Conservation (phyloP, 1,284 basidiomycete species). For the Cystobasidium slooffiae region DNA sequence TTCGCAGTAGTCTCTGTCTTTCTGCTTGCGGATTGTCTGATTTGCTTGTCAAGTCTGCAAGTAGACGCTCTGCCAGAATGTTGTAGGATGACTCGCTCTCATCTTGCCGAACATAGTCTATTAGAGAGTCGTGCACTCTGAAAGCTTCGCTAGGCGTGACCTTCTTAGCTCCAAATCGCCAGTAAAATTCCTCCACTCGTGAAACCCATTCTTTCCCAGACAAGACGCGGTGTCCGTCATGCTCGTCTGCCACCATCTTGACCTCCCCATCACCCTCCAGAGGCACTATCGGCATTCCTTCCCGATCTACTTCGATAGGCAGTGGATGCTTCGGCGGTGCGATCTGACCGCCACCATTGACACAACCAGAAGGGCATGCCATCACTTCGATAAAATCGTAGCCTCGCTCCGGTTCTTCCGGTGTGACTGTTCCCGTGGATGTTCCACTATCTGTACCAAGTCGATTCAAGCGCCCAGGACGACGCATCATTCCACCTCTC, state of each 20-base stretch:
- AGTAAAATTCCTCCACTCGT: conserved; percentile 76
- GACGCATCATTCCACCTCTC: conserved; percentile 64
- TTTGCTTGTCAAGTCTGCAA: conserved; percentile 57
- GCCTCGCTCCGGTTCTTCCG: conserved; percentile 60
- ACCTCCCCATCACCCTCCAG: conserved; percentile 50
- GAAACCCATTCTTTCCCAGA: conserved; percentile 76
- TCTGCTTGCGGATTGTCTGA: conserved; percentile 58
- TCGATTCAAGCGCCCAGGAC: conserved; percentile 59
- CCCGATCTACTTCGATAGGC: conserved; percentile 62
- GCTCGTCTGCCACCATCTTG: conserved; percentile 57
- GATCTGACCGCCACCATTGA: conserved; percentile 95
- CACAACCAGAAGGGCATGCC: conserved; percentile 97
- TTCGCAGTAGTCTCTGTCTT: conserved; percentile 68
- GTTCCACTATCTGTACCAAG: conserved; percentile 53
- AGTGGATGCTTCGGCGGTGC: conserved; percentile 61
- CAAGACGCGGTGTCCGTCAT: conserved; percentile 60
- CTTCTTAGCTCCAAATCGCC: conserved; percentile 58
- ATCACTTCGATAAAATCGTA: conserved; percentile 99
- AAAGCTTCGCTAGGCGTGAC: conserved; percentile 9
- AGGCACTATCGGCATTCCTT: conserved; percentile 58
- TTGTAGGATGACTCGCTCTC: conserved; percentile 57
- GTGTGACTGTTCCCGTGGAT: conserved; percentile 48
- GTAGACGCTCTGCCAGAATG: conserved; percentile 60
- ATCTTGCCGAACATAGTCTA: conserved; percentile 43
- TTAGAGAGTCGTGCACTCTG: conserved; percentile 37